These are phyloP conservation scores for Ascochyta pisi DNA, from an alignment of 2,329 filamentous ascomycete genomes.

Conservation along the genomic window DNA sequence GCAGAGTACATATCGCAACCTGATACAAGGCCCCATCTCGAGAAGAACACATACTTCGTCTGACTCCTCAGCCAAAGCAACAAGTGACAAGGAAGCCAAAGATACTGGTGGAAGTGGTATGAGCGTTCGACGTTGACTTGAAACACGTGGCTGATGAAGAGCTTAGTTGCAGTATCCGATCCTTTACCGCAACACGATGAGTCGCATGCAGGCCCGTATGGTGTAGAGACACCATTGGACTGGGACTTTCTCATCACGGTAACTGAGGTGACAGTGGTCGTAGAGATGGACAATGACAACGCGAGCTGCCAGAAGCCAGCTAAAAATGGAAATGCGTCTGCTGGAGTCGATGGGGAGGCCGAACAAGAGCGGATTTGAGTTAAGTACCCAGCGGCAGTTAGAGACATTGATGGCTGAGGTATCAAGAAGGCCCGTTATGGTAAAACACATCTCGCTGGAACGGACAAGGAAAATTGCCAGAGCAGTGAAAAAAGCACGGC, in stretches of 20 bases:
- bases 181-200: slow-evolving; percentile 18
- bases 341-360: no score
- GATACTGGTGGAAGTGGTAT: not conserved
- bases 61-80: not conserved
- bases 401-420: no score
- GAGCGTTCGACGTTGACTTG: not conserved
- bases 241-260: slow-evolving; percentile 13
- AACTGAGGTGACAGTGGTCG: not conserved
- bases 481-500: no score
- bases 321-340: no score
- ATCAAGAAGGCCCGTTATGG: no score
- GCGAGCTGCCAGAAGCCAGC: not conserved
- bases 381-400: no score
- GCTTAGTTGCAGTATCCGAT: not conserved
- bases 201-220: slow-evolving; percentile 18
- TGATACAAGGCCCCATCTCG: not conserved
- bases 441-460: no score
- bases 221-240: slow-evolving; percentile 17
- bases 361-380: no score
- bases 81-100: not conserved
- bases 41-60: not conserved
- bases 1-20: not conserved
- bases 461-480: no score
- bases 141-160: not conserved
- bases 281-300: not conserved